Base-by-base conservation (phyloP, 495 filamentous ascomycete species). In the Penicillium simplicissimum region DNA sequence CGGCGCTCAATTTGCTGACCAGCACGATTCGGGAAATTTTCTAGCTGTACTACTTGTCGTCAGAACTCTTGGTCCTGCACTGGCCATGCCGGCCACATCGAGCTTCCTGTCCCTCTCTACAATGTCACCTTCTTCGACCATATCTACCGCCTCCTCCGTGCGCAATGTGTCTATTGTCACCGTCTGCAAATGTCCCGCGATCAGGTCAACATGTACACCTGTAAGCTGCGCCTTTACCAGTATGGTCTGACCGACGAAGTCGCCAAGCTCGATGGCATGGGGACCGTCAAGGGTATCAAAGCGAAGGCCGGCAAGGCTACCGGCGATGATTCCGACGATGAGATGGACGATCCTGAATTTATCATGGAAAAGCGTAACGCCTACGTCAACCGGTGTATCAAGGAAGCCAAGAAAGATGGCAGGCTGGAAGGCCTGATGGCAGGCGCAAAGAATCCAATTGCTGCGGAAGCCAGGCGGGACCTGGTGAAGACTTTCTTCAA, bases 71-170 rank as follows among this genome's bases (percentile, higher is more conserved):
- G 84, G 62, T 85, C 85, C 55, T 99, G 95, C 73, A 92, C 95
- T 10, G 96, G 96, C 60, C 96, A 99, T 78, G 83, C 87, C 35
- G 96, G 96, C 52, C 95, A 98, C 72, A 96, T 99, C 72, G 92
- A 97, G 64, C 86, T 99, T 28, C 93, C 96, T 4, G 87, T 93
- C 11, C 90, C 89, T 45, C 87, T 97, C 52, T 99, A 97, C 71
- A 94, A 97, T 77, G 89, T 92, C 25, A 88, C 91, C 0, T 96
- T 96, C 74, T 88, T 99, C 81, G 92, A 96, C 71, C 94, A 97
- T 73, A 80, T 90, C 55, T 83, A 93, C 55, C 86, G 91, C 31
- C 78, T 99, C 17, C 81, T 99, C 36, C 86, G 91, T 55, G 87
- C 89, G 42, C 90, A 91, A 78, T 99, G 96, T 74, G 81, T 88